phyloP scores from a whole-genome alignment of 306 rosid species.

The Lathyrus oleraceus region DNA sequence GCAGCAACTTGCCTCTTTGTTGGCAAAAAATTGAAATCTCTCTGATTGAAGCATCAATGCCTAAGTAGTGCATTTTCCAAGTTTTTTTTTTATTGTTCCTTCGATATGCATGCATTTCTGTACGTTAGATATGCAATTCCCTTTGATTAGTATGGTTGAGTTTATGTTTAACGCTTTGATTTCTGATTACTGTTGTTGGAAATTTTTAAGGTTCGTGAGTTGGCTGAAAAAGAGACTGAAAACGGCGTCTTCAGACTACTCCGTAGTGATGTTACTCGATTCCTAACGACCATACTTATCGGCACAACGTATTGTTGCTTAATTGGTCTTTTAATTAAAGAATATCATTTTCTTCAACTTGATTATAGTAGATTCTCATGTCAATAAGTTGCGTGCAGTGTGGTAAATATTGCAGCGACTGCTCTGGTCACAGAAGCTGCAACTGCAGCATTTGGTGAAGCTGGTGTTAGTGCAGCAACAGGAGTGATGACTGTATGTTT shows the following conservation, averaged over 20 bases:
- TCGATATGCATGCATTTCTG: constrained; percentile 16
- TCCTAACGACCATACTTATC: constrained; percentile 95
- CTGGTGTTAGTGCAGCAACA: constrained; percentile 98
- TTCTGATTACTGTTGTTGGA: constrained; percentile 31
- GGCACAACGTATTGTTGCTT: constrained; percentile 91
- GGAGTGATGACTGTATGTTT: constrained; percentile 98
- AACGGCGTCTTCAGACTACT: constrained; percentile 89
- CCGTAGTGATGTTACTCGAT: constrained; percentile 89
- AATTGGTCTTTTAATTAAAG: constrained; percentile 25
- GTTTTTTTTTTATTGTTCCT: neutral
- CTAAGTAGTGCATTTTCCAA: constrained; percentile 29
- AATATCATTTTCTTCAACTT: constrained; percentile 24
- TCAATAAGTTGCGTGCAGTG: constrained; percentile 58
- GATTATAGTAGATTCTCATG: constrained; percentile 46
- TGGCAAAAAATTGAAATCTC: constrained; percentile 9
- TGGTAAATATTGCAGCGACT: constrained; percentile 96
- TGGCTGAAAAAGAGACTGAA: constrained; percentile 92
- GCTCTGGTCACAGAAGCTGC: constrained; percentile 95
- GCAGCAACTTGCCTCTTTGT: neutral
- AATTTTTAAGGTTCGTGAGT: constrained; percentile 66
- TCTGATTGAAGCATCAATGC: constrained; percentile 20
- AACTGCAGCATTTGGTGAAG: constrained; percentile 94
- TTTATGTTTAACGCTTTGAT: constrained; percentile 30
- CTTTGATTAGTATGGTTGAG: constrained; percentile 13
- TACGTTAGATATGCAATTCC: constrained; percentile 11